phyloP scores from a whole-genome alignment of 805 yeast species.

The Lachancea quebecensis region DNA sequence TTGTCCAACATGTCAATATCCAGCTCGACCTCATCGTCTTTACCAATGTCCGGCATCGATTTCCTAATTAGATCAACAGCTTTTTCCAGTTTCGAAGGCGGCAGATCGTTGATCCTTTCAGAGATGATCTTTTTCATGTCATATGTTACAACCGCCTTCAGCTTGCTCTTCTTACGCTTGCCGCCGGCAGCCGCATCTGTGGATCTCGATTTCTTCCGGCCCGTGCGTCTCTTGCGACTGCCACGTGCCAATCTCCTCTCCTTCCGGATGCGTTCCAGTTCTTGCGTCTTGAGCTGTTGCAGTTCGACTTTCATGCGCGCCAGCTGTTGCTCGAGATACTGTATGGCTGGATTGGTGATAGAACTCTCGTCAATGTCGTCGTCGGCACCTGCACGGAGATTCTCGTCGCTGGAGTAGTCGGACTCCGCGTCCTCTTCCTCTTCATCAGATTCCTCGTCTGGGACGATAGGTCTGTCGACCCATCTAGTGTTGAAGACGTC shows the following conservation, averaged over 20 bases:
- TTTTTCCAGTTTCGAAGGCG: slow-evolving; percentile 75
- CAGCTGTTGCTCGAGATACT: slow-evolving; percentile 80
- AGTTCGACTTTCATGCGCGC: slow-evolving; percentile 80
- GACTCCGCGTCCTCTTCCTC: slow-evolving; percentile 33
- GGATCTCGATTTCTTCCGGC: slow-evolving; percentile 36
- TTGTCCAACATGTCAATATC: slow-evolving; percentile 92
- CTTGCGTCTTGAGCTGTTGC: slow-evolving; percentile 72
- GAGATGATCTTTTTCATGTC: slow-evolving; percentile 95
- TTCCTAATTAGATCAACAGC: slow-evolving; percentile 82
- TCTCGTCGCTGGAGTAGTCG: slow-evolving; percentile 33
- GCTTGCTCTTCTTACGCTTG: slow-evolving; percentile 23
- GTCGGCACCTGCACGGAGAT: slow-evolving; percentile 33
- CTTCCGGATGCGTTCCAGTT: slow-evolving; percentile 57
- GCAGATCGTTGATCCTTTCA: slow-evolving; percentile 70
- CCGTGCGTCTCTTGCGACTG: slow-evolving; percentile 33
- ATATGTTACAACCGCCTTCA: slow-evolving; percentile 57
- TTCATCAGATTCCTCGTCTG: slow-evolving; percentile 40
- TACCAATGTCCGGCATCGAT: slow-evolving; percentile 48
- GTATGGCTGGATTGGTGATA: slow-evolving; percentile 83
- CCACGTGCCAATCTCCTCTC: slow-evolving; percentile 42
- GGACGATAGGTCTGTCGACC: slow-evolving; percentile 75
- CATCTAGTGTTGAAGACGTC: slow-evolving; percentile 80
- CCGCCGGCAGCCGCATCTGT: slow-evolving; percentile 28
- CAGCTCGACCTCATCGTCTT: slow-evolving; percentile 90
- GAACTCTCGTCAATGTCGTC: slow-evolving; percentile 54